These are phyloP conservation scores for Wickerhamomyces silvicola DNA, from an alignment of 805 yeast genomes.

Conservation along the genomic window DNA sequence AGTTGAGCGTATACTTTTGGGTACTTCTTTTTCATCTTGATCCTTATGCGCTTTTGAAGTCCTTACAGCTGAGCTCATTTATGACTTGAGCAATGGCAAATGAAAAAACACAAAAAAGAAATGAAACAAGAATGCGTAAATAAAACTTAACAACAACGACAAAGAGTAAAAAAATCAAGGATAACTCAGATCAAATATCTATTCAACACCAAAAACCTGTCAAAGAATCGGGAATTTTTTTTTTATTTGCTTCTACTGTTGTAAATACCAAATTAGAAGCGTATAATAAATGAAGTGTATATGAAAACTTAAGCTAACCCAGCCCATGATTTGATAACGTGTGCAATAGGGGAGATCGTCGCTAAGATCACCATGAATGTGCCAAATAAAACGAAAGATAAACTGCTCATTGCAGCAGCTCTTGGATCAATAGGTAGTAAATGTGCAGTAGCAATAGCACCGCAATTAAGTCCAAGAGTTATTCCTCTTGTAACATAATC, in stretches of 20 bases:
- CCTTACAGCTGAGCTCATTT: too few relatives aligned
- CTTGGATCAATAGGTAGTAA: conserved; percentile 63
- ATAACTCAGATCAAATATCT: too few relatives aligned
- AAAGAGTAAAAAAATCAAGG: too few relatives aligned
- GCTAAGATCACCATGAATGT: conserved; percentile 65
- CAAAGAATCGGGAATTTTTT: too few relatives aligned
- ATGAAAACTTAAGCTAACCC: conserved; percentile 36
- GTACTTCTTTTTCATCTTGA: too few relatives aligned
- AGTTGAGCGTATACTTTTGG: conserved; percentile 1
- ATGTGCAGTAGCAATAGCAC: conserved; percentile 80
- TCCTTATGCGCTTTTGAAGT: neutral
- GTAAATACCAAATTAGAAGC: too few relatives aligned
- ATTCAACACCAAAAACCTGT: too few relatives aligned
- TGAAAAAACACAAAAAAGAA: too few relatives aligned
- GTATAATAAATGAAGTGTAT: conserved; percentile 17
- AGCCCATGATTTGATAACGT: conserved; percentile 34
- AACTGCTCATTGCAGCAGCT: conserved; percentile 72
- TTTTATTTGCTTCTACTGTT: too few relatives aligned
- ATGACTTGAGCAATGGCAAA: too few relatives aligned
- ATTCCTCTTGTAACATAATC: conserved; percentile 75
- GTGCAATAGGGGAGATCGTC: conserved; percentile 50
- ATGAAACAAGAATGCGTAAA: too few relatives aligned
- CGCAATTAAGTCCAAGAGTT: conserved; percentile 70
- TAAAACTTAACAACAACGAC: too few relatives aligned
- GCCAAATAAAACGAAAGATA: conserved; percentile 68